phyloP scores from a whole-genome alignment of 495 filamentous ascomycete species.

The Ramalina intermedia region DNA sequence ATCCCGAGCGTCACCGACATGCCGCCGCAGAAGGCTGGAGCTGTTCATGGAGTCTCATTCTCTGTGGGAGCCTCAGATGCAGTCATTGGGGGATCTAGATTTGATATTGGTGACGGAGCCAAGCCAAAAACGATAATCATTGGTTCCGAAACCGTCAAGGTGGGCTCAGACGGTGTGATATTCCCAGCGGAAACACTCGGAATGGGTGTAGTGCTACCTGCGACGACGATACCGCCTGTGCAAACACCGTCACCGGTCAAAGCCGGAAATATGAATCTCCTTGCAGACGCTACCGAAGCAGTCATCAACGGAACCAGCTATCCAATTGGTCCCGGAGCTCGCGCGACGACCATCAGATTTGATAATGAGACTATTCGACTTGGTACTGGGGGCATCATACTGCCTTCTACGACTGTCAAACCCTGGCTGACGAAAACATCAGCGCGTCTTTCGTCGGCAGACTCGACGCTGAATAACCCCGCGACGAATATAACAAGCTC shows the following conservation, averaged over 20 bases:
- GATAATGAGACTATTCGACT: slow-evolving; percentile 32
- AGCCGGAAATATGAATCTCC: slow-evolving; percentile 23
- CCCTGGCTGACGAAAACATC: not conserved
- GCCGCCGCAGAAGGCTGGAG: slow-evolving; percentile 19
- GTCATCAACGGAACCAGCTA: slow-evolving; percentile 34
- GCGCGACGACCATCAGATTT: slow-evolving; percentile 24
- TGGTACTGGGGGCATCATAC: slow-evolving; percentile 26
- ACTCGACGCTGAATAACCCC: no score
- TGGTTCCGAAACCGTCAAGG: slow-evolving; percentile 29
- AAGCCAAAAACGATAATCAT: slow-evolving; percentile 24
- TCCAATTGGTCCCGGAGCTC: slow-evolving; percentile 21
- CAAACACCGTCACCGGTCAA: slow-evolving; percentile 17
- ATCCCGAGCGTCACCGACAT: slow-evolving; percentile 1
- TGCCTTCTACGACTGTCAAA: slow-evolving; percentile 23
- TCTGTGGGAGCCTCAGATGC: slow-evolving; percentile 25
- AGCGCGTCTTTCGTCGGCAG: not conserved
- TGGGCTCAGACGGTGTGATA: slow-evolving; percentile 29
- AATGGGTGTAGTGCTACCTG: slow-evolving; percentile 22
- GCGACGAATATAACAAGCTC: no score
- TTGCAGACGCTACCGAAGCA: slow-evolving; percentile 24
- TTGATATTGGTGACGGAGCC: slow-evolving; percentile 24
- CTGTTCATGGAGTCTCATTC: slow-evolving; percentile 24
- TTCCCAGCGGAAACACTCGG: slow-evolving; percentile 11
- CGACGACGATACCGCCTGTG: slow-evolving; percentile 20
- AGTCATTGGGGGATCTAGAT: slow-evolving; percentile 32